Evolutionary conservation across 208 protist species (phyloP).

Genomic region (Trypanosoma platydactyli): DNA sequence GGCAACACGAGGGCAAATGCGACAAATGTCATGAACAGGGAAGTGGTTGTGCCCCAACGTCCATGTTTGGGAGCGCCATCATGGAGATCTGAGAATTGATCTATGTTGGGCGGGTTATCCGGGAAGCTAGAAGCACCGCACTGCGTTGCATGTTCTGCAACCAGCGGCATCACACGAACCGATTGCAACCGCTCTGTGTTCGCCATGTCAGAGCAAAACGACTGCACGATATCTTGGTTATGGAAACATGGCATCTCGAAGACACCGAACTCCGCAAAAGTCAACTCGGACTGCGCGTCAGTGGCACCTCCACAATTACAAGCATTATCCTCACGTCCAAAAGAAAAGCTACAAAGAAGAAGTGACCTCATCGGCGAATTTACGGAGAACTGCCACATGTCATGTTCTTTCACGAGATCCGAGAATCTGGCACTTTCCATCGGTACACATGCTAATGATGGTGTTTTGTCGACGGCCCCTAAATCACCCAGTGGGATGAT

Average conservation of each 20-base stretch:
- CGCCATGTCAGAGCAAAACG: not conserved
- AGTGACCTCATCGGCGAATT: not conserved
- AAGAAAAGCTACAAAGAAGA: not conserved
- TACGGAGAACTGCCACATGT: too few relatives aligned
- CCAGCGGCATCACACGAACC: too few relatives aligned
- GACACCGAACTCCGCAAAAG: not conserved
- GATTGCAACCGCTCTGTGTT: too few relatives aligned
- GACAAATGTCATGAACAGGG: constrained; percentile 10
- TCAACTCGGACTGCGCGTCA: constrained; percentile 1
- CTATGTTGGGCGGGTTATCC: not conserved
- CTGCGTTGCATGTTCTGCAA: not conserved
- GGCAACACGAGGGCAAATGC: constrained; percentile 7
- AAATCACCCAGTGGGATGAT: too few relatives aligned
- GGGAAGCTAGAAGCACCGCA: not conserved
- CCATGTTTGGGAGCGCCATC: not conserved
- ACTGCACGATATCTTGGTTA: not conserved
- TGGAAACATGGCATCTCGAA: constrained; percentile 15
- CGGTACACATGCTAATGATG: too few relatives aligned
- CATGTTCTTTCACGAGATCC: too few relatives aligned
- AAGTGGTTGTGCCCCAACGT: not conserved
- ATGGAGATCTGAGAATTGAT: not conserved
- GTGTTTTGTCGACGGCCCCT: too few relatives aligned
- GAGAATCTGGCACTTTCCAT: too few relatives aligned
- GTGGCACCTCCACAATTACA: not conserved
- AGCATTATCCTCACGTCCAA: not conserved